Conservation (phyloP, 2,329 filamentous ascomycete genomes). For the Lachnellula occidentalis region DNA sequence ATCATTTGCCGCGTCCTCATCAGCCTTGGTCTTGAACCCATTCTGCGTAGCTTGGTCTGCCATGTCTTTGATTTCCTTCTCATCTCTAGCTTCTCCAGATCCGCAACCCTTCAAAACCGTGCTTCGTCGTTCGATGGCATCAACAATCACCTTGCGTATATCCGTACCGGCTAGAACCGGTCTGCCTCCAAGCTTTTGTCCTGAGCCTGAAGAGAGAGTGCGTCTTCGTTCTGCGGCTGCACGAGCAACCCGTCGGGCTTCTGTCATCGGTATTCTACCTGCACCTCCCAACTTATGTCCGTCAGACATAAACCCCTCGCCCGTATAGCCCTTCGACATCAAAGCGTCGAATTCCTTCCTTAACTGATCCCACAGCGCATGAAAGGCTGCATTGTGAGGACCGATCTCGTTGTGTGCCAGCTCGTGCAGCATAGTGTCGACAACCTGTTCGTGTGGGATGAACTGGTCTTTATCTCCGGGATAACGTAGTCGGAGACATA, state of each 20-base stretch:
- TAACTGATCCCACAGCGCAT: slow-evolving; percentile 83
- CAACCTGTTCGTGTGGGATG: slow-evolving; percentile 69
- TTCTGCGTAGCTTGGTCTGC: slow-evolving; percentile 59
- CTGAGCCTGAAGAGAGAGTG: slow-evolving; percentile 53
- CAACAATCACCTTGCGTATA: slow-evolving; percentile 66
- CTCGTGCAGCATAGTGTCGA: slow-evolving; percentile 93
- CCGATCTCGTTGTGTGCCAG: slow-evolving; percentile 82
- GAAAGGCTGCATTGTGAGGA: slow-evolving; percentile 76
- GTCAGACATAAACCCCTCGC: slow-evolving; percentile 77
- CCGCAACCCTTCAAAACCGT: slow-evolving; percentile 69
- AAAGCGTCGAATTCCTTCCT: slow-evolving; percentile 79
- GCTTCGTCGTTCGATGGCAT: slow-evolving; percentile 64
- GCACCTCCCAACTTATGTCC: slow-evolving; percentile 76
- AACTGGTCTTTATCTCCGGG: slow-evolving; percentile 70
- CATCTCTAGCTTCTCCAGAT: slow-evolving; percentile 50
- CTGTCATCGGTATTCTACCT: slow-evolving; percentile 56
- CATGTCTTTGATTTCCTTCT: slow-evolving; percentile 60
- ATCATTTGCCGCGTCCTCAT: slow-evolving; percentile 86
- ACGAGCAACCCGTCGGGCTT: slow-evolving; percentile 69
- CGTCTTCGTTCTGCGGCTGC: slow-evolving; percentile 67
- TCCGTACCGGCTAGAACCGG: slow-evolving; percentile 53
- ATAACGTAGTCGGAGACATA: slow-evolving; percentile 77
- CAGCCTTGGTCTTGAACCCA: slow-evolving; percentile 76
- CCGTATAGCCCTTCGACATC: slow-evolving; percentile 76
- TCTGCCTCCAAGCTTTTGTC: slow-evolving; percentile 66